Evolutionary conservation across 495 filamentous ascomycete species (phyloP), one percentile per base, ranked within the genome.

Genomic region (Penicillium samsonianum): DNA sequence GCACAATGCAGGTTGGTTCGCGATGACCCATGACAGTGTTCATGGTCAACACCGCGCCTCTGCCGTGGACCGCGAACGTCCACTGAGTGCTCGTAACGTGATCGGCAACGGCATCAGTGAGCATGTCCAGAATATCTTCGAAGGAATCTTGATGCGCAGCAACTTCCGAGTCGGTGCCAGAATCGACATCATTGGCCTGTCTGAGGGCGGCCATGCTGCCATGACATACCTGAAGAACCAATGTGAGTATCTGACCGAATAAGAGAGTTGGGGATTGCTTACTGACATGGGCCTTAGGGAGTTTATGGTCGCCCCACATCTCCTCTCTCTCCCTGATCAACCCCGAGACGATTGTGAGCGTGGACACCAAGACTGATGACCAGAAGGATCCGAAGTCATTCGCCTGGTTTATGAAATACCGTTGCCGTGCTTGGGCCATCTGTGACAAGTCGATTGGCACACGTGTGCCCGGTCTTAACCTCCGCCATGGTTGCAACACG

Each of bases 51-150:
- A 87, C 5, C 79, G 82, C 57, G 71, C 73, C 30, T 82, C 79
- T 37, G 81, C 78, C 14, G 82, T 84, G n/a, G 64, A 4, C 17
- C 16, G 25, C 79, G 44, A 68, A 68, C 10, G 67, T 63, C 55
- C 61, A 1, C 60, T 62, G 53, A 74, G 64, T 19, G 51, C 37
- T 31, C 62, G 79, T 50, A 89, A 92, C 64, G 65, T 65, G 16
- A 78, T 92, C 9, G 78, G 71, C 1, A 85, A 91, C 53, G 67
- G 61, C 20, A 67, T 71, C 41, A 60, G 63, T 31, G 78, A 81
- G 37, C 91, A 96, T 68, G 73, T 90, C 3, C 50, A 68, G 12
- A 81, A 78, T 45, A 77, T 93, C 6, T 90, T 95, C 55, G 76
- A 86, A 23, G 57, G 82, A 10, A 78, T 91, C 1, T 57, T 90